Percentiles rank a stretch among this genome's conserved stretches.
These are phyloP conservation scores for Entonaema liquescens DNA, from an alignment of 495 filamentous ascomycete species.

Conservation along the genomic window DNA sequence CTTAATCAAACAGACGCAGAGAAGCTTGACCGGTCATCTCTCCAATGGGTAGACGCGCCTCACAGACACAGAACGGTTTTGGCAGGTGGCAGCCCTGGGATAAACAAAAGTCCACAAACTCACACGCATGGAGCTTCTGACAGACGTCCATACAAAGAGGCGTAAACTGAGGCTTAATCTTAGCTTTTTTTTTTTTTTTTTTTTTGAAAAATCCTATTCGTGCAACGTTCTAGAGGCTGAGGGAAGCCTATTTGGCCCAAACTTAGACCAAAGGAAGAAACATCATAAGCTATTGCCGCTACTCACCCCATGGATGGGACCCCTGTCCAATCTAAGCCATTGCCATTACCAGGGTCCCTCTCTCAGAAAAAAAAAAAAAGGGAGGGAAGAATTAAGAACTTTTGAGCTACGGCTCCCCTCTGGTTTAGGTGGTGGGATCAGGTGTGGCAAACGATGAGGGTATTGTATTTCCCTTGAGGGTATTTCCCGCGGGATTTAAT, in stretches of 20 bases:
- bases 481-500: constrained; percentile 2
- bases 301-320: not conserved
- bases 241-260: constrained; percentile 1
- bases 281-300: not conserved
- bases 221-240: not conserved
- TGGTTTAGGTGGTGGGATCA: constrained; percentile 8
- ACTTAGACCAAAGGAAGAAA: constrained; percentile 4
- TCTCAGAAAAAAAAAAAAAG: constrained; percentile 2
- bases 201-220: not conserved
- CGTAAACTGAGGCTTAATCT: constrained; percentile 10
- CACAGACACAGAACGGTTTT: constrained; percentile 5
- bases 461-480: constrained; percentile 15
- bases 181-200: not conserved
- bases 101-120: constrained; percentile 3
- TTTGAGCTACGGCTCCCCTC: not conserved
- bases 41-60: not conserved
- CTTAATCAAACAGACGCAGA: constrained; percentile 21
- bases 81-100: constrained; percentile 17
- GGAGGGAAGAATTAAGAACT: constrained; percentile 5
- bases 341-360: not conserved
- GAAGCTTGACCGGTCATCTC: constrained; percentile 4
- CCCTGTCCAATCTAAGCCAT: not conserved
- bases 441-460: constrained; percentile 13
- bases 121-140: not conserved
- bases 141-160: not conserved